Percentiles rank a stretch among this genome's conserved stretches.
These are phyloP conservation scores for Xanthoconium purpureum DNA, from an alignment of 768 basidiomycete species.

Conservation along the genomic window DNA sequence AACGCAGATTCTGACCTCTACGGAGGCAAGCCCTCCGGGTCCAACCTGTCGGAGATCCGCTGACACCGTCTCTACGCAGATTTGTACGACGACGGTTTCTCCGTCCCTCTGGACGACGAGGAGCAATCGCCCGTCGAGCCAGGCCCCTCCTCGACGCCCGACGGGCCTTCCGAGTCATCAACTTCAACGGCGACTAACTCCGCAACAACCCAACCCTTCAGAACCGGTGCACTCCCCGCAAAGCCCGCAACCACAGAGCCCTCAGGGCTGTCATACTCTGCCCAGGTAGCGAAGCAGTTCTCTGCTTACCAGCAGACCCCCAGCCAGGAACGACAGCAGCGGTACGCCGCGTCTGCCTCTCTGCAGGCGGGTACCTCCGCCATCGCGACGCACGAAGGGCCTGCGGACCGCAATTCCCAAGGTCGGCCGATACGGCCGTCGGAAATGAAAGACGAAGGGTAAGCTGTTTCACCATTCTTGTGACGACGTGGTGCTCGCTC, in stretches of 20 bases:
- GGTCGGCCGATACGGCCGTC: conserved; percentile 60
- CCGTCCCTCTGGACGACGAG: conserved; percentile 32
- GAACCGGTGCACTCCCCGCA: conserved; percentile 24
- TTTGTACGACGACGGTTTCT: conserved; percentile 50
- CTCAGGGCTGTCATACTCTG: conserved; percentile 52
- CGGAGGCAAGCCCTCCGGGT: conserved; percentile 38
- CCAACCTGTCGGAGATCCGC: neutral
- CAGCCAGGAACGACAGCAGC: conserved; percentile 58
- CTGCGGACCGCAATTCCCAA: conserved; percentile 34
- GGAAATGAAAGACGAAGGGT: conserved; percentile 84
- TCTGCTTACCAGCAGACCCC: conserved; percentile 63
- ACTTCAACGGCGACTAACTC: conserved; percentile 16
- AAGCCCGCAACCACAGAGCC: conserved; percentile 26
- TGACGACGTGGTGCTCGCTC: conserved; percentile 14
- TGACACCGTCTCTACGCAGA: conserved; percentile 33
- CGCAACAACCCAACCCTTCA: conserved; percentile 18
- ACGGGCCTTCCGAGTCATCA: conserved; percentile 17
- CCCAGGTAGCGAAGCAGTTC: conserved; percentile 64
- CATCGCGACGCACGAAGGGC: conserved; percentile 37
- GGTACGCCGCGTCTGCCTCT: conserved; percentile 26
- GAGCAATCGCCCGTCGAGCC: conserved; percentile 27
- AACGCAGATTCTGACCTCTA: conserved; percentile 42
- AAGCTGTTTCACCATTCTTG: conserved; percentile 38
- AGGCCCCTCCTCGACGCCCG: conserved; percentile 18
- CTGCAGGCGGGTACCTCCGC: conserved; percentile 27